Percentiles rank a stretch among this genome's conserved stretches.
Evolutionary conservation across 495 filamentous ascomycete species (phyloP).

Genomic region (Thermothielavioides terrestris): DNA sequence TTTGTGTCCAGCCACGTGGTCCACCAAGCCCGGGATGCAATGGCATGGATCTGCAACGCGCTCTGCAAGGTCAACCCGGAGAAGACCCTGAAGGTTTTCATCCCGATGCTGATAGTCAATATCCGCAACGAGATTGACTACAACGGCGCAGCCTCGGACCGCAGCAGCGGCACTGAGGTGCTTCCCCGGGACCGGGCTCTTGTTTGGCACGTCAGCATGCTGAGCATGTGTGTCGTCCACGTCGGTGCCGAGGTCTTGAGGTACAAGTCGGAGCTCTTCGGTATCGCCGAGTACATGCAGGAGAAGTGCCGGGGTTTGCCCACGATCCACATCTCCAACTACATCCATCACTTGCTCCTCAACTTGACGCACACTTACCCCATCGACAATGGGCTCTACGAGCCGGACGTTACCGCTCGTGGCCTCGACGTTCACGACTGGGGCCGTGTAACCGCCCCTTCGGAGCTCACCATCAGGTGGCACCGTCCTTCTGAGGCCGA

Average conservation of each 20-base stretch:
- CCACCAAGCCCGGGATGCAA: slow-evolving; percentile 93
- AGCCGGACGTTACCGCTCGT: slow-evolving; percentile 49
- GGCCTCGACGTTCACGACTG: slow-evolving; percentile 60
- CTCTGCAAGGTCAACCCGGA: slow-evolving; percentile 90
- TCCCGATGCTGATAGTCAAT: slow-evolving; percentile 79
- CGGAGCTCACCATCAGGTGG: slow-evolving; percentile 78
- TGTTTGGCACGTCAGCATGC: slow-evolving; percentile 94
- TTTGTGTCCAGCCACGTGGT: slow-evolving; percentile 96
- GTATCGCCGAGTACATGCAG: slow-evolving; percentile 93
- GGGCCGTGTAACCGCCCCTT: slow-evolving; percentile 62
- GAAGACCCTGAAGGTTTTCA: slow-evolving; percentile 80
- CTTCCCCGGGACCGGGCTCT: slow-evolving; percentile 85
- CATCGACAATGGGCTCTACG: slow-evolving; percentile 76
- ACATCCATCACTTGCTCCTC: slow-evolving; percentile 96
- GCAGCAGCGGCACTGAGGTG: slow-evolving; percentile 88
- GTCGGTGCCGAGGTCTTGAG: slow-evolving; percentile 82
- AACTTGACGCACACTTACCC: slow-evolving; percentile 93
- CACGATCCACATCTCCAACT: slow-evolving; percentile 92
- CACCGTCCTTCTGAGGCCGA: slow-evolving; percentile 74
- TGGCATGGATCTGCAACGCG: slow-evolving; percentile 96
- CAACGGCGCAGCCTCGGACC: slow-evolving; percentile 90
- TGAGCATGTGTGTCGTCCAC: slow-evolving; percentile 98
- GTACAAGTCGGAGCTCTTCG: slow-evolving; percentile 79
- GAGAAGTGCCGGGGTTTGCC: slow-evolving; percentile 86
- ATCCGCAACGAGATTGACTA: slow-evolving; percentile 96